Base-by-base conservation (phyloP, 352 stramenopile species). In the Globisporangium abappressorium region DNA sequence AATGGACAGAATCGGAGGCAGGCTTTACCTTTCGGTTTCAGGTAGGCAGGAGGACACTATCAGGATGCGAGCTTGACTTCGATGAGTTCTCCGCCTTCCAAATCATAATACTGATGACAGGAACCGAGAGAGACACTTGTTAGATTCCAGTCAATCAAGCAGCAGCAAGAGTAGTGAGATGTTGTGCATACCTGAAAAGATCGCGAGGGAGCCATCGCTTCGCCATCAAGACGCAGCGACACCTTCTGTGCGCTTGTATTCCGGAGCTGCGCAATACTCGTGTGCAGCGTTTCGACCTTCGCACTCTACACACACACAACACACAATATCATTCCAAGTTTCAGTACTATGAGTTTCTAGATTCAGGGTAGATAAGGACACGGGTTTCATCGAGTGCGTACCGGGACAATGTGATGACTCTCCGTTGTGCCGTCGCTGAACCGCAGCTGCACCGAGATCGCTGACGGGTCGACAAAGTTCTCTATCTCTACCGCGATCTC, bases 31-130 rank as follows among this genome's bases (percentile, higher is more conserved):
- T 2, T 49, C 18, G 43, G 15, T n/a, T 49, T 49, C 43, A 22
- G 43, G 18, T 22, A 18, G 5, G 5, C 30, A 33, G 30, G 30
- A 33, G 3, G 30, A 22, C 43, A 49, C 43, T 22, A 62, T 68
- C 57, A 71, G 26, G 53, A 61, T 74, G 64, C 60, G 28, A 87
- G 72, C 66, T 85, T 90, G 55, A 89, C 78, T 58, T 91, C 82
- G 46, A 91, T 79, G 22, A 91, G 47, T 54, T 92, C 84, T 5
- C 77, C 76, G n/a, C 82, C 84, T 82, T 91, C 79, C 49, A 90
- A 66, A 24, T 89, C 82, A 51, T 90, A 92, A 57, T 75, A 72
- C 82, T 90, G 57, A 24, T 34, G n/a, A 53, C 8, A 62, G 8
- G 18, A n/a, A 15, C 24, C 9, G 11, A 51, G 28, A 9, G 5